Evolutionary conservation across 192 early-diverging fungal genomes (phyloP).

Genomic region (Coemansia sp.): DNA sequence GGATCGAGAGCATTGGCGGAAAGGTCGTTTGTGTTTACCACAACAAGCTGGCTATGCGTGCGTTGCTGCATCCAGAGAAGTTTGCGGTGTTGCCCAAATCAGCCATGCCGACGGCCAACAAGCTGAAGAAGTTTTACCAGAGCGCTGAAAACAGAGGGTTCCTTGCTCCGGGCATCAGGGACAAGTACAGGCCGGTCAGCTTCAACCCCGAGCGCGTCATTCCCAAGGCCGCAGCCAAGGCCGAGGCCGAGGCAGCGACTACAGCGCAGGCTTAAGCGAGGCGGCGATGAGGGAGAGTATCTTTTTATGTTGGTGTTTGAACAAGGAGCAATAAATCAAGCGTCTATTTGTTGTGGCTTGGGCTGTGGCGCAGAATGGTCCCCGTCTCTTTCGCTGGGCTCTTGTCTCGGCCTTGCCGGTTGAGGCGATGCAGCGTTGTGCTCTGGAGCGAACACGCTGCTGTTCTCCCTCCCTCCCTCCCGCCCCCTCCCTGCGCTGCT

Average conservation of each 20-base stretch:
- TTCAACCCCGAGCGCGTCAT: constrained; percentile 35
- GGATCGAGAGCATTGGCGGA: constrained; percentile 80
- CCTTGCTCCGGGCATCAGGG: constrained; percentile 52
- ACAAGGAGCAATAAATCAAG: too few species aligned
- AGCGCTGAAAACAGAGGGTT: constrained; percentile 72
- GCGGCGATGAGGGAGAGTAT: too few species aligned
- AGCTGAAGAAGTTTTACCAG: constrained; percentile 61
- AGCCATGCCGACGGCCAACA: constrained; percentile 61
- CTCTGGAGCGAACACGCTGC: too few species aligned
- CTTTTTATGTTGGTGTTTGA: too few species aligned
- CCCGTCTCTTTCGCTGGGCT: too few species aligned
- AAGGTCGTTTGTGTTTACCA: constrained; percentile 78
- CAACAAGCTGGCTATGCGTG: constrained; percentile 67
- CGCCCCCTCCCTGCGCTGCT: too few species aligned
- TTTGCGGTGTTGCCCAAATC: constrained; percentile 65
- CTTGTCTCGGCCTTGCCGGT: too few species aligned
- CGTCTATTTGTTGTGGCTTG: too few species aligned
- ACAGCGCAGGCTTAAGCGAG: too few species aligned
- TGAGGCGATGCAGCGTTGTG: too few species aligned
- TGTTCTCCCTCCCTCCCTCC: too few species aligned
- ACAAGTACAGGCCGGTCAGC: constrained; percentile 30
- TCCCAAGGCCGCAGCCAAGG: neutral
- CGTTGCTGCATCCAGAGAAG: constrained; percentile 76
- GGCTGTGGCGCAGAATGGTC: too few species aligned
- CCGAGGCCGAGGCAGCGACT: neutral